Evolutionary conservation across 2,329 filamentous ascomycete genomes (phyloP), one percentile per base, ranked within the genome.

Genomic region (Capronia epimyces): DNA sequence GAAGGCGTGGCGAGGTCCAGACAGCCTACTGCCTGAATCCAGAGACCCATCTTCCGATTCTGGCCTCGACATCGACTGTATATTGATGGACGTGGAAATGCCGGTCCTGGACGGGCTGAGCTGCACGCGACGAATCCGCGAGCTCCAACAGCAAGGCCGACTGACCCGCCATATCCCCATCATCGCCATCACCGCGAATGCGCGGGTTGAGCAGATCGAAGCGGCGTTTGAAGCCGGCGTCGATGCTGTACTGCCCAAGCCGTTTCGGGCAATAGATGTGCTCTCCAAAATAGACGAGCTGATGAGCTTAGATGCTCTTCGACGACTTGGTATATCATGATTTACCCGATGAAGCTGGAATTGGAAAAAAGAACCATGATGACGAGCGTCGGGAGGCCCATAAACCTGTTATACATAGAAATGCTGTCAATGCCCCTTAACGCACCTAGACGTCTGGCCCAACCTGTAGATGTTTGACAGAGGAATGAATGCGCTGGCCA

Each of bases 81-180:
- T 89, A 9, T 67, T 89, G 5, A 89, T 89, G 86, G 86, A 90
- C 63, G 74, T 88, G 41, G 86, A 89, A 62, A 89, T 89, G 86
- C 86, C 86, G 1, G 76, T 88, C 31, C 88, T 89, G 84, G 84
- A 89, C 61, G 86, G 87, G 31, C 79, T 87, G 66, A 83, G 83
- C 2, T 88, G 86, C 56, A 82, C 85, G 9, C 75, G 76, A 34
- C 78, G 73, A 53, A 89, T 91, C 48, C 77, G 87, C 18, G 76
- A 83, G 52, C 70, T 86, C 6, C 84, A 90, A 64, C 70, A 69
- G 37, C 72, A 79, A 46, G 82, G 54, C 1, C 48, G 62, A 13
- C 25, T 60, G n/a, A 47, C 9, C 13, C 16, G 44, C 10, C 55
- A 52, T 31, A 25, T 60, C 34, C 36, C 29, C 9, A 52, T 58